Evolutionary conservation across 2,329 filamentous ascomycete species (phyloP), one percentile per base, ranked within the genome.

Genomic region (Fusarium stilboides): DNA sequence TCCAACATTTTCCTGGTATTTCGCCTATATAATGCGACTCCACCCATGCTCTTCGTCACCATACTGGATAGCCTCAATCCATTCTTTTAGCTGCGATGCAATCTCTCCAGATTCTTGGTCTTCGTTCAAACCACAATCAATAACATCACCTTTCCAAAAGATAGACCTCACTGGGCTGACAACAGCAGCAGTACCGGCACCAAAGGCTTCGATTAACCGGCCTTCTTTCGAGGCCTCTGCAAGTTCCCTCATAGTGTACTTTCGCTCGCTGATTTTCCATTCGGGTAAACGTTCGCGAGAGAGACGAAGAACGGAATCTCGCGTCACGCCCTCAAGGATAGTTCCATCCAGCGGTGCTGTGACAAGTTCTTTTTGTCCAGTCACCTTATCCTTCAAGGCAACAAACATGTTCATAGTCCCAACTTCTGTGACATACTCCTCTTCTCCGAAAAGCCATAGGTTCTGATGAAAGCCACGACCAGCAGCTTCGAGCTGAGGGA

Each of bases 351-450:
- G 87, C 24, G 96, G 96, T 36, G 95, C 94, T 17, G 96, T 99
- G 75, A 98, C 80, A 55, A 99, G 88, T 84, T 98, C 94, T 77
- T 94, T 95, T 83, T 94, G 88, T 8, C 95, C 96, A 13, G 94
- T 96, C 80, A 92, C 87, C 86, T 92, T 93, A 84, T 97, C 90
- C 83, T 89, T 90, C 74, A 98, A 82, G 42, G 92, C 94, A 31
- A 92, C 91, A 77, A 98, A 99, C 79, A 99, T 90, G 83, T 99
- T 99, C 96, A 99, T 99, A 59, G 96, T 98, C 76, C 96, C 96
- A 58, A 98, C 96, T 82, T 99, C 96, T 46, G 96, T 99, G 61
- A 98, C 91, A 77, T 91, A 97, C 80, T 98, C 94, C 81, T 98
- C 94, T 77, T 97, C 91, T 42, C 94, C 94, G 78, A 98, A 99